phyloP scores from a whole-genome alignment of 495 filamentous ascomycete genomes.

The Trichoderma virens region DNA sequence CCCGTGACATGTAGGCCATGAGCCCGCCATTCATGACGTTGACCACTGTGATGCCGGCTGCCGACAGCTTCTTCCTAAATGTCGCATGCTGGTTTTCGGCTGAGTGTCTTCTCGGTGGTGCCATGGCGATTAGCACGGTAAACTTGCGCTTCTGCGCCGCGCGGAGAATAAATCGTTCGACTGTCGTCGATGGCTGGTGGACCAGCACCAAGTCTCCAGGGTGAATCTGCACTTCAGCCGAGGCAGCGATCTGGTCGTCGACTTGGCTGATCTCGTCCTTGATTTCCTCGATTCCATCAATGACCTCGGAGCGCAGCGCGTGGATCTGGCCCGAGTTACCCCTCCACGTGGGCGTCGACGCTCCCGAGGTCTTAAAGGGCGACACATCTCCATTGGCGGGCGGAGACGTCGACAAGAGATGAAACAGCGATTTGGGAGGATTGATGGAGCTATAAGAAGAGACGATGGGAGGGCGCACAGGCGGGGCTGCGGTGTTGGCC shows the following conservation, averaged over 20 bases:
- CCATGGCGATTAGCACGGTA: constrained; percentile 74
- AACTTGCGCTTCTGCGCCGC: constrained; percentile 81
- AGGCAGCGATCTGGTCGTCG: constrained; percentile 80
- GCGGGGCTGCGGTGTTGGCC: background rate
- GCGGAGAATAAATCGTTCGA: constrained; percentile 78
- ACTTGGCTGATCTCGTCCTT: constrained; percentile 84
- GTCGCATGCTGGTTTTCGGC: constrained; percentile 29
- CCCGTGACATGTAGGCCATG: constrained; percentile 84
- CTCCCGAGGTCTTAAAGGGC: constrained; percentile 30
- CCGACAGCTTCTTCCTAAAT: constrained; percentile 68
- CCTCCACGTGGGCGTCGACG: constrained; percentile 36
- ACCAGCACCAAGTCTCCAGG: constrained; percentile 84
- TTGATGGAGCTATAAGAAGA: constrained; percentile 21
- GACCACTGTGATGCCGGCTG: constrained; percentile 70
- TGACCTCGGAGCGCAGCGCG: constrained; percentile 77
- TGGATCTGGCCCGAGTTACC: constrained; percentile 29
- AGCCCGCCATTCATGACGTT: constrained; percentile 75
- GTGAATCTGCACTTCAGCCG: constrained; percentile 83
- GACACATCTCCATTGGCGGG: constrained; percentile 15
- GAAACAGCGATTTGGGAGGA: constrained; percentile 18
- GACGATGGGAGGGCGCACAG: constrained; percentile 27
- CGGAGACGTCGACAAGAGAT: constrained; percentile 16
- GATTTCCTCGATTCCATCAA: constrained; percentile 83
- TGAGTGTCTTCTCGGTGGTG: constrained; percentile 35
- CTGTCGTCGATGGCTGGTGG: constrained; percentile 68